These are phyloP conservation scores for Orychophragmus violaceus DNA, from an alignment of 345 rosid species.

Conservation along the genomic window DNA sequence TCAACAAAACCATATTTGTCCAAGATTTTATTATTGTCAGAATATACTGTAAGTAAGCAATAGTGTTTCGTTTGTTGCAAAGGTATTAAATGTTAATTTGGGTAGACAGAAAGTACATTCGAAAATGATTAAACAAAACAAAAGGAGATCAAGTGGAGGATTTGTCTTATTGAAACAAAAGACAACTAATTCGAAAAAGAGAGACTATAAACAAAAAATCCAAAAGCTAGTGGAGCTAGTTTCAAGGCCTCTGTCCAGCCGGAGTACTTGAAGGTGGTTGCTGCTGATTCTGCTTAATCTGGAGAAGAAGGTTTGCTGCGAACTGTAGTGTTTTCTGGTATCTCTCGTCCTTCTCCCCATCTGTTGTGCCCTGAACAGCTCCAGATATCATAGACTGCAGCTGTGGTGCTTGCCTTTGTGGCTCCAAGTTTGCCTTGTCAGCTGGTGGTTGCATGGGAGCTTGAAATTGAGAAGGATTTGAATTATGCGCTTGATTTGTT, in stretches of 20 bases:
- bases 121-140: too few relatives aligned
- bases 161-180: too few relatives aligned
- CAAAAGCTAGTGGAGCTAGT: background rate
- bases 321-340: conserved; percentile 91
- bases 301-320: conserved; percentile 85
- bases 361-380: conserved; percentile 44
- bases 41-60: too few relatives aligned
- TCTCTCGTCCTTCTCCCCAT: conserved; percentile 74
- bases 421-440: conserved; percentile 45
- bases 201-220: too few relatives aligned
- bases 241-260: conserved; percentile 43
- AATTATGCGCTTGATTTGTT: conserved; percentile 47
- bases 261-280: conserved; percentile 35
- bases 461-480: conserved; percentile 47
- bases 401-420: conserved; percentile 49
- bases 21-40: too few relatives aligned
- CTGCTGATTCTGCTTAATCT: conserved; percentile 73
- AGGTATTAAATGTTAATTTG: too few relatives aligned
- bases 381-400: conserved; percentile 49
- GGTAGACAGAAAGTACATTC: too few relatives aligned
- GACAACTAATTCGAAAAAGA: too few relatives aligned
- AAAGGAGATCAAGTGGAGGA: too few relatives aligned
- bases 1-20: too few relatives aligned
- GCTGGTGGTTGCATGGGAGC: too few relatives aligned
- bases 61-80: too few relatives aligned